Conservation (phyloP, 2,329 filamentous ascomycete species). For the Epichloe gansuensis region DNA sequence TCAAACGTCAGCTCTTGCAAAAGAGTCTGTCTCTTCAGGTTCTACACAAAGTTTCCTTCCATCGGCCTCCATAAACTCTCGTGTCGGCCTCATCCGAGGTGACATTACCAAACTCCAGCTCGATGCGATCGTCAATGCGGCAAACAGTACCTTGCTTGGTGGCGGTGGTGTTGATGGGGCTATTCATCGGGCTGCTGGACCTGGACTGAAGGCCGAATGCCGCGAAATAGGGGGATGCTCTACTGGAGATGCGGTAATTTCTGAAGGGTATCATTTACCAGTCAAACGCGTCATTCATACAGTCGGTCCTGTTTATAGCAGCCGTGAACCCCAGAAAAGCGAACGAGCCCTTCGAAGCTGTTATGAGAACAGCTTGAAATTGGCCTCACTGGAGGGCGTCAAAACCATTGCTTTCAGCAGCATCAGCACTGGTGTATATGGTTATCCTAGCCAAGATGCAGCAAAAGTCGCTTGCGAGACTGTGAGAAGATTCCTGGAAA, state of each 20-base stretch:
- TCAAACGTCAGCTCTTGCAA: slow-evolving; percentile 25
- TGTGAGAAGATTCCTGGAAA: slow-evolving; percentile 42
- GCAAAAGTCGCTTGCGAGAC: slow-evolving; percentile 55
- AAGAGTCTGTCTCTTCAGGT: slow-evolving; percentile 5
- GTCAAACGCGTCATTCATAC: slow-evolving; percentile 75
- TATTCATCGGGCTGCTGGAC: slow-evolving; percentile 75
- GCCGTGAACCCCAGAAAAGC: slow-evolving; percentile 20
- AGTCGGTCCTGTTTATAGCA: slow-evolving; percentile 68
- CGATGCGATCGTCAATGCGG: slow-evolving; percentile 86
- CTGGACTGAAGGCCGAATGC: slow-evolving; percentile 56
- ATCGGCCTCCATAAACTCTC: slow-evolving; percentile 51
- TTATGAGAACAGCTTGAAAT: slow-evolving; percentile 57
- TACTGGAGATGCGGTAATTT: slow-evolving; percentile 75
- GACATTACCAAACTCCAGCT: slow-evolving; percentile 73
- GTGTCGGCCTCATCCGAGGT: slow-evolving; percentile 54
- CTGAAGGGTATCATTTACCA: slow-evolving; percentile 61
- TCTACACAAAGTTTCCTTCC: slow-evolving; percentile 16
- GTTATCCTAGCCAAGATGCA: slow-evolving; percentile 65
- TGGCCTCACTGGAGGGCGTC: slow-evolving; percentile 56
- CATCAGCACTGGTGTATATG: slow-evolving; percentile 82
- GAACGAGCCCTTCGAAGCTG: slow-evolving; percentile 42
- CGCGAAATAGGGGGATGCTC: slow-evolving; percentile 54
- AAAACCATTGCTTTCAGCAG: slow-evolving; percentile 69
- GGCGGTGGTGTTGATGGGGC: slow-evolving; percentile 86
- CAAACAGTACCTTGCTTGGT: slow-evolving; percentile 64